Evolutionary conservation across 2,329 filamentous ascomycete species (phyloP).

Genomic region (Fusarium verticillioides): DNA sequence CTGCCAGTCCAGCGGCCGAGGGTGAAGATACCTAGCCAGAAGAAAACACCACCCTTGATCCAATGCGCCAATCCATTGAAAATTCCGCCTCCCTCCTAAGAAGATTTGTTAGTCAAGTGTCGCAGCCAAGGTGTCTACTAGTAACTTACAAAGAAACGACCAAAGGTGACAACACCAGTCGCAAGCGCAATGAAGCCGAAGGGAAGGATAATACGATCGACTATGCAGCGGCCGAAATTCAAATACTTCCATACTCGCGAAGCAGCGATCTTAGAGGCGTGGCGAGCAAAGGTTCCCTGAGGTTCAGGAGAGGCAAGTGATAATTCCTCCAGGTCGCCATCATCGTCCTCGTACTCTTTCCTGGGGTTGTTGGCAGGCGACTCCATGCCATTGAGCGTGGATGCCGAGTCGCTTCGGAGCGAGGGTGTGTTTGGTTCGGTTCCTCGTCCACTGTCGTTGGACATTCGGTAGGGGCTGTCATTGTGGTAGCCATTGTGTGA

Average conservation of each 20-base stretch:
- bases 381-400: slow-evolving; percentile 61
- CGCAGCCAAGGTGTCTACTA: not conserved
- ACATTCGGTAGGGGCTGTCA: slow-evolving; percentile 64
- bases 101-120: not conserved
- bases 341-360: slow-evolving; percentile 63
- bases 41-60: slow-evolving; percentile 94
- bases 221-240: slow-evolving; percentile 69
- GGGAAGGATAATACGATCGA: slow-evolving; percentile 82
- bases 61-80: slow-evolving; percentile 93
- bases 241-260: slow-evolving; percentile 67
- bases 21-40: slow-evolving; percentile 90
- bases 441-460: slow-evolving; percentile 78
- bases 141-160: slow-evolving; percentile 81
- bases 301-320: slow-evolving; percentile 49
- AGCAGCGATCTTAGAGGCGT: slow-evolving; percentile 66
- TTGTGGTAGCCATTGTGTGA: slow-evolving; percentile 61
- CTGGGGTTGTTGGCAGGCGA: slow-evolving; percentile 51
- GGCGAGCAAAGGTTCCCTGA: slow-evolving; percentile 63
- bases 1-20: slow-evolving; percentile 90
- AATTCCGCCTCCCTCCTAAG: slow-evolving; percentile 72
- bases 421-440: slow-evolving; percentile 77
- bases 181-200: slow-evolving; percentile 79
- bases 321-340: slow-evolving; percentile 53
- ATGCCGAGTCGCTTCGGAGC: slow-evolving; percentile 72
- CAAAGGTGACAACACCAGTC: slow-evolving; percentile 80